Evolutionary conservation across 768 basidiomycete species (phyloP).

Genomic region (Boletus tomentosulus): DNA sequence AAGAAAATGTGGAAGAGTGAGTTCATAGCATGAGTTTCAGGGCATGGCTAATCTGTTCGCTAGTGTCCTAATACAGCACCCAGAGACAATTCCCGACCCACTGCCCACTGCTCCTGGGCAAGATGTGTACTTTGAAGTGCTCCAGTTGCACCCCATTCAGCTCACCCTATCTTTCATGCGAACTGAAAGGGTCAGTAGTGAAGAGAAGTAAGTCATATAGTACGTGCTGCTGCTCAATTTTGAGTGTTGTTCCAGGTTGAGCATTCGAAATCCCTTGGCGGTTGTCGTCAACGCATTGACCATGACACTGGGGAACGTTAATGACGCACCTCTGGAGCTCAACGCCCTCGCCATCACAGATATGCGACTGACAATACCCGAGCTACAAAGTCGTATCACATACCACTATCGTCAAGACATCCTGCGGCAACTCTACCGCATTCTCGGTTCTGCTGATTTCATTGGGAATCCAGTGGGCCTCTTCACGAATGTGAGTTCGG

Average conservation of each 20-base stretch:
- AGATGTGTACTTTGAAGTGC: slow-evolving; percentile 91
- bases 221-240: not conserved
- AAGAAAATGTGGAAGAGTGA: slow-evolving; percentile 71
- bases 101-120: slow-evolving; percentile 58
- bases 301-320: slow-evolving; percentile 96
- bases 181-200: slow-evolving; percentile 88
- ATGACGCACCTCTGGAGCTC: slow-evolving; percentile 90
- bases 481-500: slow-evolving; percentile 97
- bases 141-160: slow-evolving; percentile 92
- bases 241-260: slow-evolving; percentile 43
- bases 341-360: slow-evolving; percentile 94
- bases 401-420: slow-evolving; percentile 95
- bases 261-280: slow-evolving; percentile 85
- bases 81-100: slow-evolving; percentile 70
- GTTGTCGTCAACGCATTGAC: slow-evolving; percentile 92
- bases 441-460: slow-evolving; percentile 98
- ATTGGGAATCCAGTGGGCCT: slow-evolving; percentile 94
- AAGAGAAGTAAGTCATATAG: slow-evolving; percentile 71
- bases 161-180: slow-evolving; percentile 96
- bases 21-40: slow-evolving; percentile 19
- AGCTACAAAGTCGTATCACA: slow-evolving; percentile 77
- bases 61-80: slow-evolving; percentile 71
- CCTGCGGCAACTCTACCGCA: slow-evolving; percentile 89
- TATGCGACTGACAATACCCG: slow-evolving; percentile 81
- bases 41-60: slow-evolving; percentile 10